Conservation (phyloP, 192 early-diverging fungal genomes). For the Coemansia nantahalensis region DNA sequence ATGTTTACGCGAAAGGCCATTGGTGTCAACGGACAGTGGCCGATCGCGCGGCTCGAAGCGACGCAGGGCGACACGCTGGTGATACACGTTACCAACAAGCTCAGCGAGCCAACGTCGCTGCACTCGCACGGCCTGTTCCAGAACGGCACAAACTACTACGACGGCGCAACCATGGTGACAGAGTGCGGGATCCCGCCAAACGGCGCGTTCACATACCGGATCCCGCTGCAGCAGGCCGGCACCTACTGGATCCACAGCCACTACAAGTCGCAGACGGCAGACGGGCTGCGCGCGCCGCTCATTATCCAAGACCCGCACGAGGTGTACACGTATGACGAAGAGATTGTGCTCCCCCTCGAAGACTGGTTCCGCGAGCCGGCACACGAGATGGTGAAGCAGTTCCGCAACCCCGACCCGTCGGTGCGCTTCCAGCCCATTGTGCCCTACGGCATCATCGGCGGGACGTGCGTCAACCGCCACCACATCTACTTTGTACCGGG, state of each 20-base stretch:
- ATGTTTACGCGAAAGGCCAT: constrained; percentile 60
- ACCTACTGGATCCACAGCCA: constrained; percentile 86
- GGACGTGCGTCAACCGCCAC: constrained; percentile 54
- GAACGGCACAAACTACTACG: constrained; percentile 66
- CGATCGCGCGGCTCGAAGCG: constrained; percentile 49
- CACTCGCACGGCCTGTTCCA: constrained; percentile 79
- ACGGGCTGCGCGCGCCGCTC: constrained; percentile 69
- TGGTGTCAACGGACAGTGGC: constrained; percentile 64
- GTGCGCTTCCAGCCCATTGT: constrained; percentile 23
- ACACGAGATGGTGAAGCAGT: constrained; percentile 51
- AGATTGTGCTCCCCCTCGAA: constrained; percentile 61
- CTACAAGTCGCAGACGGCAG: constrained; percentile 66
- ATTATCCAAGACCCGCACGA: constrained; percentile 57
- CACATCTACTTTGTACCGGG: constrained; percentile 61
- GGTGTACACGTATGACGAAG: constrained; percentile 62
- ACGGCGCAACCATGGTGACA: constrained; percentile 65
- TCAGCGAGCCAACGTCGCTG: constrained; percentile 60
- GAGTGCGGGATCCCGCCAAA: constrained; percentile 72
- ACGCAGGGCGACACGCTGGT: constrained; percentile 30
- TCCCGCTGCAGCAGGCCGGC: constrained; percentile 63
- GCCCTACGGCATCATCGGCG: constrained; percentile 48
- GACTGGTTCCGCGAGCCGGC: constrained; percentile 74
- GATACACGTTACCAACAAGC: constrained; percentile 52
- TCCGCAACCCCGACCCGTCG: constrained; percentile 53
- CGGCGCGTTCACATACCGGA: constrained; percentile 64